These are phyloP conservation scores for Pluteus cervinus DNA, from an alignment of 768 basidiomycete species.

Conservation along the genomic window DNA sequence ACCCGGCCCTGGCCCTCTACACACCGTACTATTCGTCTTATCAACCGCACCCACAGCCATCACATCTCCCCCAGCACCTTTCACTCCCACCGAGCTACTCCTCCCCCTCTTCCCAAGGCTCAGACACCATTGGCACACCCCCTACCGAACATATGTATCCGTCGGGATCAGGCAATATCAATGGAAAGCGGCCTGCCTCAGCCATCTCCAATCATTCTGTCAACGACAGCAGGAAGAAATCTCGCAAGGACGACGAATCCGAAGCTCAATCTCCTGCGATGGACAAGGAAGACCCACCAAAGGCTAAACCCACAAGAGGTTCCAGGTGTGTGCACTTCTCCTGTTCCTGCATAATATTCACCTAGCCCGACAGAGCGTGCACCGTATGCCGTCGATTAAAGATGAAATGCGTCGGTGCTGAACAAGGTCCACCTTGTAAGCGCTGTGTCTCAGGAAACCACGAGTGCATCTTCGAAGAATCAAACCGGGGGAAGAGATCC, in stretches of 20 bases:
- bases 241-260: slow-evolving; percentile 55
- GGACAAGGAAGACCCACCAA: slow-evolving; percentile 61
- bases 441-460: slow-evolving; percentile 74
- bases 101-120: slow-evolving; percentile 76
- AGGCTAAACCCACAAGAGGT: slow-evolving; percentile 83
- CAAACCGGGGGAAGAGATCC: slow-evolving; percentile 87
- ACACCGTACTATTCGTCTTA: slow-evolving; percentile 60
- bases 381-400: slow-evolving; percentile 88
- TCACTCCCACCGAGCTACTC: slow-evolving; percentile 55
- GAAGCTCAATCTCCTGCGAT: slow-evolving; percentile 45
- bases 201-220: slow-evolving; percentile 31
- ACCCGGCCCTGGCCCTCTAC: slow-evolving; percentile 66
- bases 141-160: slow-evolving; percentile 58
- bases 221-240: slow-evolving; percentile 49
- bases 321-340: slow-evolving; percentile 50
- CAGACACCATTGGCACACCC: slow-evolving; percentile 70
- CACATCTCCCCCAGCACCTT: slow-evolving; percentile 50
- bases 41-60: slow-evolving; percentile 39
- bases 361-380: slow-evolving; percentile 61
- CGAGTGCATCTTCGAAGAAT: slow-evolving; percentile 96
- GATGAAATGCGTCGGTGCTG: slow-evolving; percentile 91
- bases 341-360: slow-evolving; percentile 10
- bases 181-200: slow-evolving; percentile 64
- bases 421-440: slow-evolving; percentile 88
- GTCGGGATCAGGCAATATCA: slow-evolving; percentile 40